Percentiles rank a stretch among this genome's conserved stretches.
These are phyloP conservation scores for Wickerhamiella kurtzmanii DNA, from an alignment of 805 yeast species.

Conservation along the genomic window DNA sequence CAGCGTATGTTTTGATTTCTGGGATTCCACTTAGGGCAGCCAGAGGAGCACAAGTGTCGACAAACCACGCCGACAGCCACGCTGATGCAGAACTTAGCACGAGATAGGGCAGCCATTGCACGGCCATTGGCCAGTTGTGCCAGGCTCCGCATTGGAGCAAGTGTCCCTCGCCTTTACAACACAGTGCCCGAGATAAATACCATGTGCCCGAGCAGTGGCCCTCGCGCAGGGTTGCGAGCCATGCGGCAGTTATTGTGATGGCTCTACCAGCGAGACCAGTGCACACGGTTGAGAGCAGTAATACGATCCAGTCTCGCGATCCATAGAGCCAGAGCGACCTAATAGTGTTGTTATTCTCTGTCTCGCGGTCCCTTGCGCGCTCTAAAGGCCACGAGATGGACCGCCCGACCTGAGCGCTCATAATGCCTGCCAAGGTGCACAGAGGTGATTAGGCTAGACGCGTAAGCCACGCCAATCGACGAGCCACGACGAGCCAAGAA, in stretches of 20 bases:
- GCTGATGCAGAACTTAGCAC: conserved; percentile 31
- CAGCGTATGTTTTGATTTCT: conserved; percentile 53
- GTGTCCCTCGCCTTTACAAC: conserved; percentile 39
- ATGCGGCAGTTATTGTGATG: conserved; percentile 66
- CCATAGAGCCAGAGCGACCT: conserved; percentile 1
- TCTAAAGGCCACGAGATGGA: conserved; percentile 3
- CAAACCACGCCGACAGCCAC: conserved; percentile 27
- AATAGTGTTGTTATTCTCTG: not conserved
- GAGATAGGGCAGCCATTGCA: conserved; percentile 29
- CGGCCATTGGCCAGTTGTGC: conserved; percentile 18
- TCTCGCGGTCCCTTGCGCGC: not conserved
- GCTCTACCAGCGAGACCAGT: conserved; percentile 73
- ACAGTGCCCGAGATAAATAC: conserved; percentile 64
- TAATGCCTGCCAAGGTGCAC: too few relatives aligned
- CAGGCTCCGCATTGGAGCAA: conserved; percentile 24
- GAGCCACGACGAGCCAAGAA: not conserved
- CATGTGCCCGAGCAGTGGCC: conserved; percentile 56
- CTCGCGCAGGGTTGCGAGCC: conserved; percentile 57
- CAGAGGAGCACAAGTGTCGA: conserved; percentile 25
- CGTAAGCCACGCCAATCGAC: not conserved
- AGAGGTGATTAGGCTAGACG: not conserved
- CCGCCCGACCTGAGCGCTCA: not conserved
- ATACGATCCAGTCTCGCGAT: conserved; percentile 41
- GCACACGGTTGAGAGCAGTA: conserved; percentile 54
- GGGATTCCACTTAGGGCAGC: conserved; percentile 53